Conservation (phyloP, 495 filamentous ascomycete genomes). For the Parathielavia appendiculata region DNA sequence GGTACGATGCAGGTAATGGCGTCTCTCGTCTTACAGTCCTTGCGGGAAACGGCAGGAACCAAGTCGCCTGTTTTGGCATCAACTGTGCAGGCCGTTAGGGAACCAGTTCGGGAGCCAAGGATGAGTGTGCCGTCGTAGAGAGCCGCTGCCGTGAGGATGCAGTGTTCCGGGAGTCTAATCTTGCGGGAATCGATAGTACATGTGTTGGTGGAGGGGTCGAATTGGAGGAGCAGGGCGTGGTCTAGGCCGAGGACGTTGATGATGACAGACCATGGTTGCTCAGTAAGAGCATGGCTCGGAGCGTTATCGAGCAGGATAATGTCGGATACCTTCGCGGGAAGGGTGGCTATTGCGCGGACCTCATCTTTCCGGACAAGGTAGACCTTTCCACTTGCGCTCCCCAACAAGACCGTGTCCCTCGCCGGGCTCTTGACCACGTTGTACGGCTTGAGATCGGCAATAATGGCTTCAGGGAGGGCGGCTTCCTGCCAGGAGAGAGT, state of each 20-base stretch:
- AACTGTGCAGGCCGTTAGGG: slow-evolving; percentile 25
- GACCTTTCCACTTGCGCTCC: slow-evolving; percentile 49
- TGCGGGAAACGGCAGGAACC: slow-evolving; percentile 15
- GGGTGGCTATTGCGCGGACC: slow-evolving; percentile 27
- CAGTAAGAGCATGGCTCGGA: neutral
- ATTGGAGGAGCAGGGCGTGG: slow-evolving; percentile 20
- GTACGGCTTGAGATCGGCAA: slow-evolving; percentile 39
- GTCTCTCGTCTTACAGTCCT: slow-evolving; percentile 54
- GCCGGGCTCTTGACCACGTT: slow-evolving; percentile 38
- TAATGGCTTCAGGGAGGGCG: slow-evolving; percentile 27
- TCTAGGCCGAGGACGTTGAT: slow-evolving; percentile 25
- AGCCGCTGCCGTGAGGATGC: slow-evolving; percentile 31
- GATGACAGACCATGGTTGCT: slow-evolving; percentile 16
- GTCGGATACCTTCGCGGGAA: slow-evolving; percentile 49
- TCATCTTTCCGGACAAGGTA: slow-evolving; percentile 40
- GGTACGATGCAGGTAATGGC: slow-evolving; percentile 62
- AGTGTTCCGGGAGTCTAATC: slow-evolving; percentile 23
- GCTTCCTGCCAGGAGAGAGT: slow-evolving; percentile 39
- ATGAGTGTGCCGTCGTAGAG: slow-evolving; percentile 46
- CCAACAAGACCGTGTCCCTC: slow-evolving; percentile 44
- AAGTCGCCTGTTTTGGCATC: slow-evolving; percentile 8
- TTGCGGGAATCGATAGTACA: slow-evolving; percentile 1
- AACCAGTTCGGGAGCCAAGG: slow-evolving; percentile 57
- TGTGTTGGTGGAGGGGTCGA: slow-evolving; percentile 8
- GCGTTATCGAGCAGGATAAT: slow-evolving; percentile 34